Evolutionary conservation across 2,329 filamentous ascomycete genomes (phyloP).

Genomic region (Aspergillus unguis): DNA sequence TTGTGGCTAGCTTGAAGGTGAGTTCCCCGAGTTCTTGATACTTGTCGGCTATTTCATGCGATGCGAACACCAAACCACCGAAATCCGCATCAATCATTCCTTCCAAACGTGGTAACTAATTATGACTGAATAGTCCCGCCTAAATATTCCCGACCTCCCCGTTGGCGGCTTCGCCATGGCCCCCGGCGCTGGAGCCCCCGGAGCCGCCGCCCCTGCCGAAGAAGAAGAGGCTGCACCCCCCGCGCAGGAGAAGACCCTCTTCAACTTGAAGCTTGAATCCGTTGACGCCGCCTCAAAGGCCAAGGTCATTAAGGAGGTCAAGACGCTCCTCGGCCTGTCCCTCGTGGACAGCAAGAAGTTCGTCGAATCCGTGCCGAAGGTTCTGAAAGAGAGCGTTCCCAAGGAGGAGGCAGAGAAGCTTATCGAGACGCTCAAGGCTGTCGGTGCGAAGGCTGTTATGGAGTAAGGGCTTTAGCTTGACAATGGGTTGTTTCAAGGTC

Average conservation of each 20-base stretch:
- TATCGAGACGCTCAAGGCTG: conserved; percentile 84
- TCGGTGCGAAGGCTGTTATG: conserved; percentile 86
- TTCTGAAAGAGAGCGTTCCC: conserved; percentile 97
- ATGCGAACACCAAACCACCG: no score
- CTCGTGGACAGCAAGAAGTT: conserved; percentile 99
- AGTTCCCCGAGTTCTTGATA: conserved; percentile 8
- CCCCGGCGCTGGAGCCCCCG: conserved; percentile 57
- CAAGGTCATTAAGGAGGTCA: conserved; percentile 99
- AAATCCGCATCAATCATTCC: no score
- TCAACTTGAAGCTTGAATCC: conserved; percentile 88
- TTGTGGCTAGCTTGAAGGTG: conserved; percentile 95
- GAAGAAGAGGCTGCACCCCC: conserved; percentile 87
- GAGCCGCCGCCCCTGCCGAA: conserved; percentile 60
- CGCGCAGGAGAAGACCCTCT: conserved; percentile 90
- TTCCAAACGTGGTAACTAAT: neutral
- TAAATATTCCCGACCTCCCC: conserved; percentile 98
- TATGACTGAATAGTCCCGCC: conserved; percentile 62
- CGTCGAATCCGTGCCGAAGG: conserved; percentile 94
- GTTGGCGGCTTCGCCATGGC: conserved; percentile 83
- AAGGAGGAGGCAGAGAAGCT: conserved; percentile 99
- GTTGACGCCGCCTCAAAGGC: conserved; percentile 89
- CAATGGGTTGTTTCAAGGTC: no score
- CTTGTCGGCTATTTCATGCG: no score
- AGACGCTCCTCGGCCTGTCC: conserved; percentile 88
- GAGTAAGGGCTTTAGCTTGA: conserved; percentile 58